These are phyloP conservation scores for Daldinia loculata DNA, from an alignment of 495 filamentous ascomycete species.

Conservation along the genomic window DNA sequence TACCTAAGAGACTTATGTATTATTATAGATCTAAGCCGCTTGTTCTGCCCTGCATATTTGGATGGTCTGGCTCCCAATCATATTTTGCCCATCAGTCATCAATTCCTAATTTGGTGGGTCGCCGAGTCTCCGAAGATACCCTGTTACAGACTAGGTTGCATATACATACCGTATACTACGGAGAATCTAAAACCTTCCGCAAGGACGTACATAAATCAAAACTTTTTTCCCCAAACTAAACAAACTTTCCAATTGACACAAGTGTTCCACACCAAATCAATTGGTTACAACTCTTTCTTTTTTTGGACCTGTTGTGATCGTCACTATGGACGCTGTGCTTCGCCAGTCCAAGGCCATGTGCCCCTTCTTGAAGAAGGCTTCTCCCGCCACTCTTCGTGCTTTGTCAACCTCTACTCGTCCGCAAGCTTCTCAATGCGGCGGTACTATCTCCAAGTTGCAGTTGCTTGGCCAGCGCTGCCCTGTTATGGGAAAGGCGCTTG, in stretches of 20 bases:
- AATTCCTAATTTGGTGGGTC: conserved; percentile 6
- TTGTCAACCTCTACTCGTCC: conserved; percentile 81
- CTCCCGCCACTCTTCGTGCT: conserved; percentile 85
- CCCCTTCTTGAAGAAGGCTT: conserved; percentile 94
- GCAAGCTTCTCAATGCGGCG: conserved; percentile 77
- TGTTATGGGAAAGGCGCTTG: conserved; percentile 97
- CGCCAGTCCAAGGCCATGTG: conserved; percentile 95
- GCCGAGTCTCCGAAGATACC: background rate
- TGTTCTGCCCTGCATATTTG: conserved; percentile 19
- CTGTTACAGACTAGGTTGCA: background rate
- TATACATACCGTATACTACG: background rate
- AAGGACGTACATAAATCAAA: conserved; percentile 6
- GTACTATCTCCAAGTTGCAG: conserved; percentile 97
- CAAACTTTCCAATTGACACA: conserved; percentile 10
- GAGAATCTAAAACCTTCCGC: conserved; percentile 6
- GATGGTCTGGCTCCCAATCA: conserved; percentile 30
- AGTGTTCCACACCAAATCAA: conserved; percentile 11
- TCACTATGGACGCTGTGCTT: conserved; percentile 87
- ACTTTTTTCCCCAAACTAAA: conserved; percentile 1
- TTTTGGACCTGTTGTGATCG: conserved; percentile 22
- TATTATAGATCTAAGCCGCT: conserved; percentile 1
- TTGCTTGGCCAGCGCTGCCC: conserved; percentile 94
- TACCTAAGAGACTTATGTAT: background rate
- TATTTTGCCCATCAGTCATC: conserved; percentile 39
- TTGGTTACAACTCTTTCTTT: conserved; percentile 14